Conservation (phyloP, 73 alveolate species). For the Symbiodinium pilosum region DNA sequence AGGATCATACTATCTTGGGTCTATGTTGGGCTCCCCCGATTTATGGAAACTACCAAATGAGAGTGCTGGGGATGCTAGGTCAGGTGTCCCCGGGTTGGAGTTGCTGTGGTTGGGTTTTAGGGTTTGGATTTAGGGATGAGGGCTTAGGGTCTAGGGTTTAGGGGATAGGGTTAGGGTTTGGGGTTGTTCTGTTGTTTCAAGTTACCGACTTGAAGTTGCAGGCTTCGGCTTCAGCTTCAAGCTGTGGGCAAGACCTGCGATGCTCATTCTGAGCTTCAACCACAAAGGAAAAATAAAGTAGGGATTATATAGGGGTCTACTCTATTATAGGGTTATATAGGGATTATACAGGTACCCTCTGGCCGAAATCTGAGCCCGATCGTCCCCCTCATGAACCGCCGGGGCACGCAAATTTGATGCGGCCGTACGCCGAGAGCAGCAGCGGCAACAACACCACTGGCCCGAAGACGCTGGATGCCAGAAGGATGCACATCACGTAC, state of each 20-base stretch:
- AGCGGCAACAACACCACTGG: constrained; percentile 47
- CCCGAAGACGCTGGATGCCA: constrained; percentile 54
- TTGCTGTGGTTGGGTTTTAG: not conserved
- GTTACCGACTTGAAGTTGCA: too few relatives aligned
- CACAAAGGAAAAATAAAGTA: not conserved
- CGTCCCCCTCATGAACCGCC: not conserved
- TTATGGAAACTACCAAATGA: too few relatives aligned
- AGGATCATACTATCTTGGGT: too few relatives aligned
- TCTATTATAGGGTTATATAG: too few relatives aligned
- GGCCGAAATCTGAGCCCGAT: not conserved
- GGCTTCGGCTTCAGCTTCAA: not conserved
- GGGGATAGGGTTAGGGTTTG: too few relatives aligned
- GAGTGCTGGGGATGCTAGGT: too few relatives aligned
- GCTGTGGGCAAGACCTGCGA: too few relatives aligned
- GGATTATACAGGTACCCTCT: too few relatives aligned
- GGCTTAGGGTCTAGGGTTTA: not conserved
- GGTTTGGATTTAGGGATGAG: not conserved
- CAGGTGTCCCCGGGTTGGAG: too few relatives aligned
- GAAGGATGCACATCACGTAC: constrained; percentile 37
- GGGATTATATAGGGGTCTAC: not conserved
- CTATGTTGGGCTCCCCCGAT: too few relatives aligned
- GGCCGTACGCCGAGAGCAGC: not conserved
- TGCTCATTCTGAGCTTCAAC: not conserved
- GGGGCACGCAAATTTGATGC: not conserved
- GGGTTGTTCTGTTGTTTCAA: too few relatives aligned